Conservation (phyloP, 2,329 filamentous ascomycete genomes). For the Plenodomus tracheiphilus region DNA sequence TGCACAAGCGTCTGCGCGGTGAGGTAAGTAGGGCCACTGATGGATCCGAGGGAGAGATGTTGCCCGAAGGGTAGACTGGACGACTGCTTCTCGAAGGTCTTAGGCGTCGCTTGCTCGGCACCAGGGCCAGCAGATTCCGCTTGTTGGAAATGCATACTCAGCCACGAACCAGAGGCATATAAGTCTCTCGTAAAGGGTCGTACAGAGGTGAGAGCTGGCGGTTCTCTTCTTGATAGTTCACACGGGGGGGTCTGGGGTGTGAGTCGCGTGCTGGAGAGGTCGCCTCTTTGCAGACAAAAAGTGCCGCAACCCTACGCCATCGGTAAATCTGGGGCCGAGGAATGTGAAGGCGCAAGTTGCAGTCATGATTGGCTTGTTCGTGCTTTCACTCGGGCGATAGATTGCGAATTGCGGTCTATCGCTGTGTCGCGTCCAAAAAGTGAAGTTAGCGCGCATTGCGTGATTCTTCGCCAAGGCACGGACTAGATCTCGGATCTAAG, state of each 20-base stretch:
- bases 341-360: constrained; percentile 20
- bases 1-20: constrained; percentile 93
- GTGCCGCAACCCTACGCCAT: constrained; percentile 29
- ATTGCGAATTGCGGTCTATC: constrained; percentile 28
- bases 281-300: constrained; percentile 21
- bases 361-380: constrained; percentile 34
- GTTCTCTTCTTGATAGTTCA: constrained; percentile 17
- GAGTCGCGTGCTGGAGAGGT: constrained; percentile 7
- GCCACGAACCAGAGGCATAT: constrained; percentile 12
- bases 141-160: constrained; percentile 45
- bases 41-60: constrained; percentile 56
- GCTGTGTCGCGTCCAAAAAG: constrained; percentile 32
- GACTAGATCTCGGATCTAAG: neutral
- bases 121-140: constrained; percentile 43
- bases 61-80: constrained; percentile 58
- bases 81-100: constrained; percentile 48
- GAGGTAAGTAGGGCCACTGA: constrained; percentile 87
- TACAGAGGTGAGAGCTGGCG: constrained; percentile 11
- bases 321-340: constrained; percentile 33
- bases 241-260: constrained; percentile 8
- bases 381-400: constrained; percentile 28
- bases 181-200: constrained; percentile 10
- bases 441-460: constrained; percentile 34
- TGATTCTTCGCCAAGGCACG: constrained; percentile 9
- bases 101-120: constrained; percentile 34